Evolutionary conservation across 495 filamentous ascomycete species (phyloP), one percentile per base, ranked within the genome.

Genomic region (Aeminium ludgeri): DNA sequence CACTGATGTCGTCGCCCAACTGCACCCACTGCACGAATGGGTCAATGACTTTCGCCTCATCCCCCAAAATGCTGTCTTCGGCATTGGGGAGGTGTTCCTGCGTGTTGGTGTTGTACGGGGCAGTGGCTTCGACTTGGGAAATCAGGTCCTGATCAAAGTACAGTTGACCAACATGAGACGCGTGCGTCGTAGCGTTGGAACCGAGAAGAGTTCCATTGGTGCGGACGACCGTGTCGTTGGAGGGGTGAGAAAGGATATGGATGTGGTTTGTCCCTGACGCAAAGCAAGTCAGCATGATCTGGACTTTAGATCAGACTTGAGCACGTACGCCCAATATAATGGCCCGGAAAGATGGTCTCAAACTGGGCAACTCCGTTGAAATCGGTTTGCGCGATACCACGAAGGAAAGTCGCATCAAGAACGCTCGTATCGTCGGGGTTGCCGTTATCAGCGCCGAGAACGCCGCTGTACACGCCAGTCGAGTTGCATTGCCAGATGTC

Each of bases 71-170:
- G 20, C 55, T 52, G 55, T 78, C 76, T 6, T 65, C 58, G 7
- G 55, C 52, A 50, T 79, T 78, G 20, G 55, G 47, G 1, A 65
- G 72, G 28, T 72, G 45, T 0, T 29, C 25, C 36, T 73, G 67
- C 0, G 58, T 69, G 63, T 78, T 78, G 35, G 57, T 61, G 40
- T 38, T 66, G 50, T 80, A 80, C 0, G 69, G 70, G 37, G 56
- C 58, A 10, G 31, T 65, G n/a, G 59, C 53, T 49, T 75, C 69
- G 30, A 80, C 70, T 27, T 62, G 64, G 10, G 48, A 55, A 45
- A 71, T 65, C 19, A 78, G 65, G 23, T 60, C 63, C 49, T 79
- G 65, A 39, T 71, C 69, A 57, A 69, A 81, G 67, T 74, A 80
- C 11, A 79, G 46, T 54, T 80, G 74, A 42, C 74, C 59, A 40